Evolutionary conservation across 75 land plant genomes (phyloP).

Genomic region (Adiantum capillusveneris): DNA sequence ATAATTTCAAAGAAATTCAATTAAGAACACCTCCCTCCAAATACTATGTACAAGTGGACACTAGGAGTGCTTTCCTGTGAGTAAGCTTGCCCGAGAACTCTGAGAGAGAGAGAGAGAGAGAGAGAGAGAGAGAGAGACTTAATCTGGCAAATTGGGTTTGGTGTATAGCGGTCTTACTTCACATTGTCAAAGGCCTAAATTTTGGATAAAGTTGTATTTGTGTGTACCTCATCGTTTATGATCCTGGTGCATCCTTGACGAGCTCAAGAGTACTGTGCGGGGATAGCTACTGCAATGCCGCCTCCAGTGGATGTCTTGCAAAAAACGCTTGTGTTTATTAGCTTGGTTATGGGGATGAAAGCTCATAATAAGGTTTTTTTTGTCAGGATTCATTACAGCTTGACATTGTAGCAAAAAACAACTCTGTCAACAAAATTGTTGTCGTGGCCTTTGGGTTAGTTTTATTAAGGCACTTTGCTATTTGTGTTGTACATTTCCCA

Average conservation of each 20-base stretch:
- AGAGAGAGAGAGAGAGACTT: background rate
- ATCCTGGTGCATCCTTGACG: conserved; percentile 30
- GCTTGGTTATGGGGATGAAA: conserved; percentile 68
- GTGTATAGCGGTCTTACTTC: background rate
- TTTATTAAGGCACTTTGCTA: no score
- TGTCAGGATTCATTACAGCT: conserved; percentile 46
- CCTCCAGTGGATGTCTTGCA: conserved; percentile 26
- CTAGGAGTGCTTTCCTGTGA: conserved; percentile 40
- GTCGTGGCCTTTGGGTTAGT: conserved; percentile 55
- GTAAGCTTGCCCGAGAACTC: conserved; percentile 26
- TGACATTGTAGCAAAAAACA: conserved; percentile 29
- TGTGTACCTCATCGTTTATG: conserved; percentile 40
- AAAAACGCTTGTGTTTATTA: conserved; percentile 30
- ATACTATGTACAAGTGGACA: conserved; percentile 38
- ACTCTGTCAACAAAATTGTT: conserved; percentile 25
- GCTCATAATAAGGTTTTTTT: conserved; percentile 52
- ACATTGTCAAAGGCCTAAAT: no score
- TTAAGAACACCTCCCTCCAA: conserved; percentile 28
- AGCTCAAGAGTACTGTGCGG: conserved; percentile 37
- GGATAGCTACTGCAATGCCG: conserved; percentile 27
- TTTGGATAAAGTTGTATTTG: background rate
- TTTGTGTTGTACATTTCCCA: no score
- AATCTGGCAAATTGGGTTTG: background rate
- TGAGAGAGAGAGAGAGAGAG: no score
- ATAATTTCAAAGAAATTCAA: conserved; percentile 25